A percentile compares a stretch with the other conserved stretches of the same genome.
These are phyloP conservation scores for Vaucheria bursata DNA, from an alignment of 352 stramenopile species.

Conservation along the genomic window DNA sequence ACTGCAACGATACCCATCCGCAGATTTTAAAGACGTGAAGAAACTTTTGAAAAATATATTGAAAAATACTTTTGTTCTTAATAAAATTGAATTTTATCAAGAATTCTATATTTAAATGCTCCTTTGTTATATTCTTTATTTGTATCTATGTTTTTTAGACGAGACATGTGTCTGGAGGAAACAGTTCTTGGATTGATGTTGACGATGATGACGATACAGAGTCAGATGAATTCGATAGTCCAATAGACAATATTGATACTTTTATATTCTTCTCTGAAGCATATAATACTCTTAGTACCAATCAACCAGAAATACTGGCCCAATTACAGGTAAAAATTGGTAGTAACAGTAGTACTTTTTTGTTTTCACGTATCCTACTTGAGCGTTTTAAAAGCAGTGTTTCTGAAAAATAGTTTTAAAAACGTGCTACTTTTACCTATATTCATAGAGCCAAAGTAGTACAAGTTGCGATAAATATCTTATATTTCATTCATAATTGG, in stretches of 20 bases:
- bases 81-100: background rate
- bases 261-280: background rate
- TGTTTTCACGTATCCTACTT: too few species aligned
- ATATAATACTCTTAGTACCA: background rate
- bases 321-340: too few species aligned
- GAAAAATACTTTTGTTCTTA: background rate
- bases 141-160: background rate
- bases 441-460: too few species aligned
- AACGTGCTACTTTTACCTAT: too few species aligned
- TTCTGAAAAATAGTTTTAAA: too few species aligned
- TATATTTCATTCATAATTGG: too few species aligned
- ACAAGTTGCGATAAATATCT: too few species aligned
- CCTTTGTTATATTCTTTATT: background rate
- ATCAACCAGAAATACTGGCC: too few species aligned
- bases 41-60: background rate
- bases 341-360: too few species aligned
- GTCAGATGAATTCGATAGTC: background rate
- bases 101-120: background rate
- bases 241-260: background rate
- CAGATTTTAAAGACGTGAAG: background rate
- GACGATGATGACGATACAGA: background rate
- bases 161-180: background rate
- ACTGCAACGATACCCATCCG: too few species aligned
- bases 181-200: background rate
- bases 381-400: too few species aligned